These are phyloP conservation scores for Sphaerulina vaccinii DNA, from an alignment of 2,329 filamentous ascomycete species.

Conservation along the genomic window DNA sequence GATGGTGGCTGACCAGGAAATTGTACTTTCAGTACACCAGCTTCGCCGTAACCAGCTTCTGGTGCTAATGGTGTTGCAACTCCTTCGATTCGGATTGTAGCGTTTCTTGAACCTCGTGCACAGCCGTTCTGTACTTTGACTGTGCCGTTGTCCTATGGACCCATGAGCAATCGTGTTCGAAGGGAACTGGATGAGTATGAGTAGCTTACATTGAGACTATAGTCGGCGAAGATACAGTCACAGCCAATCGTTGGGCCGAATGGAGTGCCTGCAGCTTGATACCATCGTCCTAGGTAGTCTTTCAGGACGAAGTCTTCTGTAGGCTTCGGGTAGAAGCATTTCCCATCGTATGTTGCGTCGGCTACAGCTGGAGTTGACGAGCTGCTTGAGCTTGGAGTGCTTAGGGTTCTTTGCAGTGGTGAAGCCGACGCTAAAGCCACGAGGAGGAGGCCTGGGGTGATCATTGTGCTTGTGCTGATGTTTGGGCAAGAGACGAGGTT, in stretches of 20 bases:
- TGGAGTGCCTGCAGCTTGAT: constrained; percentile 25
- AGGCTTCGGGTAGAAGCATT: constrained; percentile 27
- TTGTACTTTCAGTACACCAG: constrained; percentile 23
- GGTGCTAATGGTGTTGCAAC: constrained; percentile 22
- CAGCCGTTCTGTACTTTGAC: constrained; percentile 26
- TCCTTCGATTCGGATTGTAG: constrained; percentile 20
- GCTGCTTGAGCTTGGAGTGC: neutral
- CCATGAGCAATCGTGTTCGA: neutral
- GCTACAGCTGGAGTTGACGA: constrained; percentile 8
- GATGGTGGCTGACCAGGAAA: constrained; percentile 24
- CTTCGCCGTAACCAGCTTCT: constrained; percentile 20
- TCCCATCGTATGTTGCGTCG: constrained; percentile 22
- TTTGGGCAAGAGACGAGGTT: neutral
- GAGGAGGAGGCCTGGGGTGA: neutral
- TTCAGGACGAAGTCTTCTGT: constrained; percentile 22
- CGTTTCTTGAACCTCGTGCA: constrained; percentile 12
- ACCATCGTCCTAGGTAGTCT: constrained; percentile 27
- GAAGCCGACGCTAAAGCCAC: constrained; percentile 4
- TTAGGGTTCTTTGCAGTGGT: neutral
- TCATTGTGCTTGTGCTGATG: neutral
- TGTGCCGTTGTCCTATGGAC: constrained; percentile 20
- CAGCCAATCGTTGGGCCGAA: constrained; percentile 24
- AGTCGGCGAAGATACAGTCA: constrained; percentile 26
- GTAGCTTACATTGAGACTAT: constrained; percentile 18
- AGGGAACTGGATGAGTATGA: neutral